A percentile compares a stretch with the other conserved stretches of the same genome.
phyloP scores from a whole-genome alignment of 495 filamentous ascomycete genomes.

The Aspergillus hancockii region DNA sequence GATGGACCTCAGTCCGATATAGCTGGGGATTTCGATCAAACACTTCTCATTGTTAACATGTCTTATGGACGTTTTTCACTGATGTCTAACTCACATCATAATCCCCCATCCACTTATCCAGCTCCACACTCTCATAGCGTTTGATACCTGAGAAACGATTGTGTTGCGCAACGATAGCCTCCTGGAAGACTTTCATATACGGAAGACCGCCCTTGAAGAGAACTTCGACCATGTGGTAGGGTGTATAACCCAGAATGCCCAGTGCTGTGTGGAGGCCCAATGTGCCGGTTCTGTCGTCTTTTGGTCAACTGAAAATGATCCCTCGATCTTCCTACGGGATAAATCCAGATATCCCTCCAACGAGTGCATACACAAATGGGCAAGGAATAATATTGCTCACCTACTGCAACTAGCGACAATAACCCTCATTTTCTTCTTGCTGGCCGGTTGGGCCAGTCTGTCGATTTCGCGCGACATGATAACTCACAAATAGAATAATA shows the following conservation, averaged over 20 bases:
- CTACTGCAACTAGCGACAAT: conserved; percentile 11
- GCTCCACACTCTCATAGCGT: background rate
- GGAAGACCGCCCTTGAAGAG: background rate
- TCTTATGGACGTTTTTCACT: too few relatives aligned
- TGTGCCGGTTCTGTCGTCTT: conserved; percentile 8
- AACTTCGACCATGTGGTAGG: conserved; percentile 10
- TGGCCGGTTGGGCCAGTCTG: background rate
- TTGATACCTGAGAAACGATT: background rate
- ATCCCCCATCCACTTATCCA: conserved; percentile 23
- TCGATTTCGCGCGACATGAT: conserved; percentile 16
- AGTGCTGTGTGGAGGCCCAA: conserved; percentile 3
- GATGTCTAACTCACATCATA: conserved; percentile 24
- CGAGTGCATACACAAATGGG: too few relatives aligned
- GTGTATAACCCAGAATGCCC: conserved; percentile 5
- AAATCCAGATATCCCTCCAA: background rate
- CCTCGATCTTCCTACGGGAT: background rate
- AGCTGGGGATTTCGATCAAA: conserved; percentile 24
- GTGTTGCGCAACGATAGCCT: conserved; percentile 5
- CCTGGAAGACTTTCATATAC: background rate
- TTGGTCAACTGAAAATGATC: background rate
- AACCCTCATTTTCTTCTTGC: conserved; percentile 5
- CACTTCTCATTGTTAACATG: conserved; percentile 8
- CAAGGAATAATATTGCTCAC: background rate
- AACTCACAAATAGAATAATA: too few relatives aligned
- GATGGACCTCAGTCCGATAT: conserved; percentile 17